phyloP scores from a whole-genome alignment of 192 early-diverging fungal genomes.

The Mycoemilia scoparia region DNA sequence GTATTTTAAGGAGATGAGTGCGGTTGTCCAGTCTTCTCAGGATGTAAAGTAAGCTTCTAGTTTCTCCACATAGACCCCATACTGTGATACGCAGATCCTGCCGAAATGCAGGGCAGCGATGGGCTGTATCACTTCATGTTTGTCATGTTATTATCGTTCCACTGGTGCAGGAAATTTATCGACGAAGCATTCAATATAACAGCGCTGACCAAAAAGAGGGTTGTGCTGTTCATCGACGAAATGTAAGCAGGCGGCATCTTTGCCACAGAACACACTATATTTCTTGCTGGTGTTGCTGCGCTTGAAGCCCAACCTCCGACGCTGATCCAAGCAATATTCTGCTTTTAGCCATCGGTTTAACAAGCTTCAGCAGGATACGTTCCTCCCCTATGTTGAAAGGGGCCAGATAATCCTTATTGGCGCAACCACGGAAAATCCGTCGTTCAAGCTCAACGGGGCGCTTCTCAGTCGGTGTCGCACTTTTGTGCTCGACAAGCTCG shows the following conservation, averaged over 20 bases:
- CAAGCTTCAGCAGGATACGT: constrained; percentile 74
- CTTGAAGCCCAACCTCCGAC: no score
- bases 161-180: no score
- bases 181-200: constrained; percentile 45
- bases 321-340: no score
- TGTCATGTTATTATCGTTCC: no score
- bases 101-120: no score
- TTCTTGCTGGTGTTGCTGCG: no score
- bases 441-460: constrained; percentile 66
- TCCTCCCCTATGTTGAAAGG: constrained; percentile 60
- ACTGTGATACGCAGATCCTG: no score
- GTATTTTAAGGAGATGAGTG: constrained; percentile 28
- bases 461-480: constrained; percentile 64
- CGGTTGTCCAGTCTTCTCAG: constrained; percentile 34
- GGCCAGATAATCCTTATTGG: constrained; percentile 51
- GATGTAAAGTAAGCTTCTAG: constrained; percentile 54
- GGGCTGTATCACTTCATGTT: no score
- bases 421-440: constrained; percentile 69
- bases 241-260: no score
- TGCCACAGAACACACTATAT: no score
- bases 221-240: constrained; percentile 73
- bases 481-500: constrained; percentile 51
- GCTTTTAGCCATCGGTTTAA: constrained; percentile 82
- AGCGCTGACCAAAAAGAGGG: constrained; percentile 34
- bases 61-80: no score